Evolutionary conservation across 352 stramenopile genomes (phyloP).

Genomic region (Phytophthora syringae): DNA sequence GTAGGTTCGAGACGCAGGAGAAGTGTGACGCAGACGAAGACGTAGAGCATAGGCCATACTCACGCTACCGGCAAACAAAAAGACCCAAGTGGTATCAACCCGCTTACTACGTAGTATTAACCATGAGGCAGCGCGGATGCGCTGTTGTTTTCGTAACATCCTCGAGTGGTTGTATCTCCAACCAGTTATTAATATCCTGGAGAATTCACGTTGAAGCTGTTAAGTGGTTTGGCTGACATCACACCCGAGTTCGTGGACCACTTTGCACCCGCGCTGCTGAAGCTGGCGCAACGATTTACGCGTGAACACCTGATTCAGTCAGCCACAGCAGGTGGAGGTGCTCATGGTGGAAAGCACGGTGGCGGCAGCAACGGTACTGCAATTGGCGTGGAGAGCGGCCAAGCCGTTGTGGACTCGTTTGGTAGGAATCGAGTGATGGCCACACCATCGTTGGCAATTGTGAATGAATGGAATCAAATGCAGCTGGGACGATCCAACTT

Average conservation of each 20-base stretch:
- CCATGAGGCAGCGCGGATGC: constrained; percentile 62
- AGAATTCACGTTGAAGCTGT: constrained; percentile 73
- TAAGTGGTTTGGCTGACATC: constrained; percentile 65
- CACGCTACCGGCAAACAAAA: constrained; percentile 49
- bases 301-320: constrained; percentile 84
- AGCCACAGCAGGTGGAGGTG: constrained; percentile 19
- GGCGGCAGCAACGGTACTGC: constrained; percentile 33
- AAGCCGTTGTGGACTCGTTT: constrained; percentile 73
- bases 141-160: constrained; percentile 57
- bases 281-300: constrained; percentile 85
- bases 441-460: constrained; percentile 84
- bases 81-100: constrained; percentile 39
- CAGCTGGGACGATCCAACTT: constrained; percentile 73
- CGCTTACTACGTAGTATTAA: constrained; percentile 67
- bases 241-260: constrained; percentile 77
- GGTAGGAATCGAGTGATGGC: constrained; percentile 86
- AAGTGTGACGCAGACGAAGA: constrained; percentile 28
- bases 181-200: constrained; percentile 73
- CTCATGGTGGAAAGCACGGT: constrained; percentile 32
- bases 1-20: constrained; percentile 13
- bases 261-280: constrained; percentile 79
- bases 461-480: constrained; percentile 86
- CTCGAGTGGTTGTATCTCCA: constrained; percentile 42
- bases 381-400: constrained; percentile 43
- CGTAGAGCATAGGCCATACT: constrained; percentile 33